phyloP scores from a whole-genome alignment of 1,284 basidiomycete species.

The Paramarasmius palmivorus region DNA sequence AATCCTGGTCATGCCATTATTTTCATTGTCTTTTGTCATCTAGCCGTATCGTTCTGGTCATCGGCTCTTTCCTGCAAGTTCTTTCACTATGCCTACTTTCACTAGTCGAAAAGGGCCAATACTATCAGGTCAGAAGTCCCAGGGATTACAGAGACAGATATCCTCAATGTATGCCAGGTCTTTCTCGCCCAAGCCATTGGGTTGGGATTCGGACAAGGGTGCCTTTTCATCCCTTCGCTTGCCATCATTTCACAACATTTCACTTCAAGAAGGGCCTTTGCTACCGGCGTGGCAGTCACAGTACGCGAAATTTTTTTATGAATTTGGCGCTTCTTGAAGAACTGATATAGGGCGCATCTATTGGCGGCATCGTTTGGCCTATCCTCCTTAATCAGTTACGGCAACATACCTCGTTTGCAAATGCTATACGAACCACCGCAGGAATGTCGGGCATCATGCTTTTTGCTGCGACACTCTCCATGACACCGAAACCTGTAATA shows the following conservation, averaged over 20 bases:
- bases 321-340: background rate
- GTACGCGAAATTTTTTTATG: conserved; percentile 24
- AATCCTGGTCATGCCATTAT: background rate
- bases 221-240: conserved; percentile 54
- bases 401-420: conserved; percentile 36
- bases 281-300: conserved; percentile 50
- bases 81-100: conserved; percentile 44
- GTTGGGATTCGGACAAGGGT: conserved; percentile 49
- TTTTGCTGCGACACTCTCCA: conserved; percentile 39
- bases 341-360: conserved; percentile 36
- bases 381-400: conserved; percentile 48
- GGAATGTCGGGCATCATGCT: conserved; percentile 36
- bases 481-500: conserved; percentile 36
- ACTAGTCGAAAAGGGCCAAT: conserved; percentile 32
- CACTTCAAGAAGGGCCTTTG: conserved; percentile 43
- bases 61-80: conserved; percentile 37
- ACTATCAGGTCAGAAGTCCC: too few species aligned
- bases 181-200: conserved; percentile 54
- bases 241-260: conserved; percentile 52
- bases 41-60: conserved; percentile 37
- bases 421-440: conserved; percentile 41
- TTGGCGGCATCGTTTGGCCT: conserved; percentile 51
- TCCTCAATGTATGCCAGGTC: too few species aligned
- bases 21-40: background rate
- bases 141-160: too few species aligned